These are phyloP conservation scores for Pinus albicaulis DNA, from an alignment of 75 land plant species.

Conservation along the genomic window DNA sequence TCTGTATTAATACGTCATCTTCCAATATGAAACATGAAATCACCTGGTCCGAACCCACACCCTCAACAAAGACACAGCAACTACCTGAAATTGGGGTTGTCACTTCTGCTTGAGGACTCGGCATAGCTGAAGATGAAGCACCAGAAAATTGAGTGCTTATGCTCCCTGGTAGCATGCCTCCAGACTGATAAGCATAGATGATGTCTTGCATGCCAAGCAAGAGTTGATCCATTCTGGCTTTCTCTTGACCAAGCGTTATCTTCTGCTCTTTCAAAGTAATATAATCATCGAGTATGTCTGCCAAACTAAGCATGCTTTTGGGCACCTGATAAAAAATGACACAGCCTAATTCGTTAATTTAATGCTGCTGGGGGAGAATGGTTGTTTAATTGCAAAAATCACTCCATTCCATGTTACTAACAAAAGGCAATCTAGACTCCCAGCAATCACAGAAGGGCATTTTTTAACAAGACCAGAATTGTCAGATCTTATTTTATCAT, in stretches of 20 bases:
- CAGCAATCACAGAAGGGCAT: too few relatives aligned
- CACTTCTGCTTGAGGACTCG: neutral
- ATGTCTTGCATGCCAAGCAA: slow-evolving; percentile 49
- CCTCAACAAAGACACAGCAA: neutral
- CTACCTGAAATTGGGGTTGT: neutral
- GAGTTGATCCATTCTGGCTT: slow-evolving; percentile 31
- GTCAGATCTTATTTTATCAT: too few relatives aligned
- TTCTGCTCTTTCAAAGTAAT: slow-evolving; percentile 63
- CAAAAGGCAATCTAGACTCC: too few relatives aligned
- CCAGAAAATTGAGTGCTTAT: neutral
- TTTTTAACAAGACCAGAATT: too few relatives aligned
- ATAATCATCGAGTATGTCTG: slow-evolving; percentile 63
- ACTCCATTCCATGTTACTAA: too few relatives aligned
- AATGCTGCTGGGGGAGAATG: too few relatives aligned
- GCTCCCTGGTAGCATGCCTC: slow-evolving; percentile 3
- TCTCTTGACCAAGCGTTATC: slow-evolving; percentile 54
- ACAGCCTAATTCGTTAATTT: neutral
- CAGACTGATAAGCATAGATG: slow-evolving; percentile 47
- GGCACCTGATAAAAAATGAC: slow-evolving; percentile 39
- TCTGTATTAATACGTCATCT: neutral
- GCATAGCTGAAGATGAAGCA: neutral
- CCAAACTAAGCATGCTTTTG: slow-evolving; percentile 50
- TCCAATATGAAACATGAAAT: neutral
- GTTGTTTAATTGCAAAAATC: too few relatives aligned
- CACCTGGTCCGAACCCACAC: neutral